These are phyloP conservation scores for Flaveria trinervia DNA, from an alignment of 129 eudicot species.

Conservation along the genomic window DNA sequence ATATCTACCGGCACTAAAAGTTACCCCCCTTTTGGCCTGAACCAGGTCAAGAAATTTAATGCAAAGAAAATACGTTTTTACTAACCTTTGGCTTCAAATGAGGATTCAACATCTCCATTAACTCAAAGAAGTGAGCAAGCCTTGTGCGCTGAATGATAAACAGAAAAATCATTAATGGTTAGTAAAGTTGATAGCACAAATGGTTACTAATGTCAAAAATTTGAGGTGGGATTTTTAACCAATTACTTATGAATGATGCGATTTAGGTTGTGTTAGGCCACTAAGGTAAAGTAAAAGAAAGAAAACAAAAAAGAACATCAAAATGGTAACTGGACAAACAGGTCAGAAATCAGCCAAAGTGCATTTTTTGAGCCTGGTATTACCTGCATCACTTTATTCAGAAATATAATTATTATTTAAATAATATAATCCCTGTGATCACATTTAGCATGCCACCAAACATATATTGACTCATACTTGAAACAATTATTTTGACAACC, in stretches of 20 bases:
- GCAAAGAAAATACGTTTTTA: slow-evolving; percentile 3
- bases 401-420: background rate
- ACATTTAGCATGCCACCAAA: background rate
- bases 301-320: background rate
- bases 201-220: background rate
- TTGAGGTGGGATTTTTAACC: background rate
- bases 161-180: slow-evolving; percentile 3
- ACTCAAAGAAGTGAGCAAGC: slow-evolving; percentile 87
- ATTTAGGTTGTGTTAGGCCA: background rate
- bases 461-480: background rate
- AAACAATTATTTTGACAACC: background rate
- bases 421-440: background rate
- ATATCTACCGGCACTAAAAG: background rate
- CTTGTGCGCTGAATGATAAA: slow-evolving; percentile 60
- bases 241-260: background rate
- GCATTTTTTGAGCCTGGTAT: background rate
- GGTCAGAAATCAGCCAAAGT: background rate
- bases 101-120: slow-evolving; percentile 96
- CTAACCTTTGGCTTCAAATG: slow-evolving; percentile 69
- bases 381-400: background rate
- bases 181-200: slow-evolving; percentile 14
- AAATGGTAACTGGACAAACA: background rate
- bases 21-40: background rate
- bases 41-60: background rate
- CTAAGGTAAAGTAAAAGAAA: background rate